These are phyloP conservation scores for Quercus agrifolia DNA, from an alignment of 306 rosid species.

Conservation along the genomic window DNA sequence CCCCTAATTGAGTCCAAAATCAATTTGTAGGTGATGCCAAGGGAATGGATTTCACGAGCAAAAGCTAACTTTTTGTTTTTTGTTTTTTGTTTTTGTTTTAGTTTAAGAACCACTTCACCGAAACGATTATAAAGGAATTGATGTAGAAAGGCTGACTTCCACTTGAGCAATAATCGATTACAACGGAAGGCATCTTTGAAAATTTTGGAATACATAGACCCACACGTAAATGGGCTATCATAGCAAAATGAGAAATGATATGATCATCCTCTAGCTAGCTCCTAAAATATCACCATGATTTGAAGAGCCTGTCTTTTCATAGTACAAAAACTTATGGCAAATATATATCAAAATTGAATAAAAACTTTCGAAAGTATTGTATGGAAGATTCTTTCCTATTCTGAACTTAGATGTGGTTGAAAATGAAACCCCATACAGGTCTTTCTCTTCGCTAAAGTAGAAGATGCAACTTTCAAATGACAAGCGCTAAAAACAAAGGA, in stretches of 20 bases:
- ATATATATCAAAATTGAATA: not conserved
- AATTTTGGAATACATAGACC: not conserved
- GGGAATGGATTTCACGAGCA: too few relatives aligned
- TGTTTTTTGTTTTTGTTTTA: not conserved
- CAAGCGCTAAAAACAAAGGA: not conserved
- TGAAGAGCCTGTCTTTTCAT: not conserved
- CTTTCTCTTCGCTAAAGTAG: not conserved
- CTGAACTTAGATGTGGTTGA: not conserved
- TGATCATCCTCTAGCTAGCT: not conserved
- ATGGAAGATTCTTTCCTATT: not conserved
- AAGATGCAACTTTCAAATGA: not conserved
- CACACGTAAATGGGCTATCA: conserved; percentile 1
- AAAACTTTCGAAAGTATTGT: not conserved
- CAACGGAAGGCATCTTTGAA: conserved; percentile 41
- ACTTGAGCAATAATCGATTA: conserved; percentile 29
- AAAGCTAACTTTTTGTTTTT: too few relatives aligned
- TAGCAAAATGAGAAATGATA: not conserved
- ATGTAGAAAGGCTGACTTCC: not conserved
- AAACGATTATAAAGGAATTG: not conserved
- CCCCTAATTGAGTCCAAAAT: too few relatives aligned
- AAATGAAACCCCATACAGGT: not conserved
- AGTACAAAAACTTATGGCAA: not conserved
- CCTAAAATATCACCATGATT: not conserved
- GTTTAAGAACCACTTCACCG: not conserved
- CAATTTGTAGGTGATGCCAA: too few relatives aligned